Conservation (phyloP, 805 yeast species). For the Sugiyamaella smithiae region DNA sequence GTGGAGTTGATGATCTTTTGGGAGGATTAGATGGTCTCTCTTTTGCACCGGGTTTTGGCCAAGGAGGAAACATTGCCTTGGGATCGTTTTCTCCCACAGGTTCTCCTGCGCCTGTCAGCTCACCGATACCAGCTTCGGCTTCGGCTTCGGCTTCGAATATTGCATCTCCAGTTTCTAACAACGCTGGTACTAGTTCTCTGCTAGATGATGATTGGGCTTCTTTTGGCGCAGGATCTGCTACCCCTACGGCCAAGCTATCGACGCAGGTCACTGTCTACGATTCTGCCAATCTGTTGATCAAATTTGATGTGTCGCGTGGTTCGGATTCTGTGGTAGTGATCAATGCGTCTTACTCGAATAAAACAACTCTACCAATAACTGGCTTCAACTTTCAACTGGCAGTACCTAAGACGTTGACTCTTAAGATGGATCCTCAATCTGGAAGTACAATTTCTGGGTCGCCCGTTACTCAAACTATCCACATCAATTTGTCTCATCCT, state of each 20-base stretch:
- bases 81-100: slow-evolving; percentile 36
- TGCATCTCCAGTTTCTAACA: slow-evolving; percentile 18
- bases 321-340: slow-evolving; percentile 43
- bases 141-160: slow-evolving; percentile 20
- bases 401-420: slow-evolving; percentile 60
- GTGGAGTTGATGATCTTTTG: slow-evolving; percentile 59
- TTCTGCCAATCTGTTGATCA: slow-evolving; percentile 42
- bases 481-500: slow-evolving; percentile 30
- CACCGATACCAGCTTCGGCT: slow-evolving; percentile 15
- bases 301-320: slow-evolving; percentile 41
- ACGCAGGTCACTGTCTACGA: slow-evolving; percentile 3
- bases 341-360: slow-evolving; percentile 51
- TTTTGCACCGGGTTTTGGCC: slow-evolving; percentile 48
- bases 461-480: slow-evolving; percentile 54
- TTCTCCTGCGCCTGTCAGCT: slow-evolving; percentile 17
- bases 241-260: not conserved
- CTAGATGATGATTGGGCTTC: slow-evolving; percentile 12
- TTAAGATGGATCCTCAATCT: slow-evolving; percentile 62
- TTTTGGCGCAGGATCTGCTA: slow-evolving; percentile 9
- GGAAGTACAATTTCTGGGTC: slow-evolving; percentile 45
- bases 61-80: slow-evolving; percentile 52
- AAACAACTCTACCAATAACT: slow-evolving; percentile 39
- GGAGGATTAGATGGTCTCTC: slow-evolving; percentile 72
- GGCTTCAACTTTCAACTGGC: slow-evolving; percentile 63
- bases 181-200: slow-evolving; percentile 18